Evolutionary conservation across 225 moss, liverwort and hornwort genomes (phyloP).

Genomic region (Marchantia paleacea): DNA sequence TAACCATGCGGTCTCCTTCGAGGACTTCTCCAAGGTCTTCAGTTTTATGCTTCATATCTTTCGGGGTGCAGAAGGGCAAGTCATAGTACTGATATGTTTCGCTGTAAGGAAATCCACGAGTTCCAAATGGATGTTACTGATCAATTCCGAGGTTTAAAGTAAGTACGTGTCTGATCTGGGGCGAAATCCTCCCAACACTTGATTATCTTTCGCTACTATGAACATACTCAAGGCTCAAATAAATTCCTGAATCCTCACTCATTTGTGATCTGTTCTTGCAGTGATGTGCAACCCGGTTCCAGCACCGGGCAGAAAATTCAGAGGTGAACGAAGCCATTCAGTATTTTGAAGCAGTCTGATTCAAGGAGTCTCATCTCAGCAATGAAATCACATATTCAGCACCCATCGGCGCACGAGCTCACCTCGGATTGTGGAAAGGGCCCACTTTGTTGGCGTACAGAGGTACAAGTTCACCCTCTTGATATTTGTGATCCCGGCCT

Average conservation of each 20-base stretch:
- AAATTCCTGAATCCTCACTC: not conserved
- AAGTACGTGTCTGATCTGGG: not conserved
- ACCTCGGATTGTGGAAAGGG: constrained; percentile 93
- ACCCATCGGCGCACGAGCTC: not conserved
- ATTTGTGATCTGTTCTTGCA: not conserved
- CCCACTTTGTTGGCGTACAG: constrained; percentile 96
- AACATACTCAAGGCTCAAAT: not conserved
- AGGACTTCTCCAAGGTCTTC: constrained; percentile 94
- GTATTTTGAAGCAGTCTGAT: not conserved
- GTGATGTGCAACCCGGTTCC: not conserved
- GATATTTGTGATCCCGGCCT: constrained; percentile 63
- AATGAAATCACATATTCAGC: not conserved
- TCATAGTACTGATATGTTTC: constrained; percentile 99
- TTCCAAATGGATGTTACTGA: not conserved
- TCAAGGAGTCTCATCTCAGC: not conserved
- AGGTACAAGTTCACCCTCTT: constrained; percentile 66
- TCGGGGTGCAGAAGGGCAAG: constrained; percentile 82
- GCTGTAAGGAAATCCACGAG: constrained; percentile 39
- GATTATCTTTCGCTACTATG: no score
- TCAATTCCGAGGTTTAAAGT: not conserved
- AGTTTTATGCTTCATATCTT: constrained; percentile 61
- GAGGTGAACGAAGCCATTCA: not conserved
- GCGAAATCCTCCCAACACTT: not conserved
- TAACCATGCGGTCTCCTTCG: constrained; percentile 98
- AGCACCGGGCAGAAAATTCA: not conserved